Base-by-base conservation (phyloP, 192 early-diverging fungal genomes). In the Coemansia sp. region DNA sequence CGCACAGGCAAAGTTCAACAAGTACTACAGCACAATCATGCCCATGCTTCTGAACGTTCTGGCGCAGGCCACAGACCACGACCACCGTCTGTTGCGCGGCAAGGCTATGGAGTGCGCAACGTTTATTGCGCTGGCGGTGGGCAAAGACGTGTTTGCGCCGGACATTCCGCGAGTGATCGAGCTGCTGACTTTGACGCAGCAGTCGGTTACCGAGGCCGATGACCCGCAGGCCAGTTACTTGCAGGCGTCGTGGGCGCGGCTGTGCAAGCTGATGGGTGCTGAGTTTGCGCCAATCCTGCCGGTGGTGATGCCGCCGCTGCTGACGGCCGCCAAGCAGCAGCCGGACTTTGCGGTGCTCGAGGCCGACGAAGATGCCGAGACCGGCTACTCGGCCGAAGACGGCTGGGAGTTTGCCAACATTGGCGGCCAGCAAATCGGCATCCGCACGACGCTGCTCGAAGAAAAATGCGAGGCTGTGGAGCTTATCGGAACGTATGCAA, bases 381-480 rank as follows among this genome's bases (percentile, higher is more conserved):
- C 85, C 61, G 87, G 92, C 70, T 97, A 94, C 74, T 88, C 92
- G 28, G 88, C 91, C 44, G 96, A 96, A 68, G 96, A 99, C 65
- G 96, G 93, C 15, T 99, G 98, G 98, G 95, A 98, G 83, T 93
- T 96, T 83, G 86, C 95, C 31, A 86, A 82, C 60, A 82, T 96
- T 51, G 91, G 92, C 23, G 94, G 92, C n/a, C 90, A 95, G 79
- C 92, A 93, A 68, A 86, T 99, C 61, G 95, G 93, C 31, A 96
- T 99, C 84, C 90, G 90, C 76, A 98, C 96, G 12, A 88, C 93
- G 20, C 84, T 91, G 20, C 82, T 99, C 63, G 98, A 99, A 74
- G 98, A 99, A 66, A 99, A 99, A 73, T 92, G 90, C 75, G 94
- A 92, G 10, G 96, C 98, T 14, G 90, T 99, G 11, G 95, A 98